Conservation (phyloP, 139 green algal genomes). For the Tetraselmis striata region DNA sequence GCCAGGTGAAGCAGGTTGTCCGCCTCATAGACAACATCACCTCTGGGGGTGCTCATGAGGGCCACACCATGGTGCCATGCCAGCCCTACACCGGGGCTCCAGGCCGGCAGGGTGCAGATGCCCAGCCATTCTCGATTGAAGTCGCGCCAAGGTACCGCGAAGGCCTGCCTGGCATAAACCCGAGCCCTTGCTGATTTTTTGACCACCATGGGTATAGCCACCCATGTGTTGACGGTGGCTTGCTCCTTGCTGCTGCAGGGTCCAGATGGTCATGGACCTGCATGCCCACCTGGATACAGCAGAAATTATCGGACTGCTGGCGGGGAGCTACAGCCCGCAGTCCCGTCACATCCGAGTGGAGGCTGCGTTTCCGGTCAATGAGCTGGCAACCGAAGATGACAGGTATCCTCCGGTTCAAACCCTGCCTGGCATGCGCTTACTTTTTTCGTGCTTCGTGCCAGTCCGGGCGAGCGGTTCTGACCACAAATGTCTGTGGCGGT, state of each 20-base stretch:
- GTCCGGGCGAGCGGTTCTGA: too few relatives aligned
- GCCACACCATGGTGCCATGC: slow-evolving; percentile 42
- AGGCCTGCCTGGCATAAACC: too few relatives aligned
- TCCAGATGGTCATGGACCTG: slow-evolving; percentile 26
- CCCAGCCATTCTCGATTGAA: slow-evolving; percentile 50
- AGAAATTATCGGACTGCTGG: slow-evolving; percentile 11
- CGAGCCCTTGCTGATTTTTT: too few relatives aligned
- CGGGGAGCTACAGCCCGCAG: neutral
- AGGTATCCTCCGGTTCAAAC: too few relatives aligned
- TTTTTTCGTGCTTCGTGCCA: too few relatives aligned
- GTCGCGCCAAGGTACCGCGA: slow-evolving; percentile 32
- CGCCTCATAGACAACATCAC: too few relatives aligned
- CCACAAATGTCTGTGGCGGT: too few relatives aligned
- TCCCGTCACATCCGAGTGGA: slow-evolving; percentile 23
- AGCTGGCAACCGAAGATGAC: slow-evolving; percentile 37
- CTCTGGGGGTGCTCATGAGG: slow-evolving; percentile 8
- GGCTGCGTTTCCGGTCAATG: slow-evolving; percentile 35
- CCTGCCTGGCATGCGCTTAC: too few relatives aligned
- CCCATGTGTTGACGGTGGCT: too few relatives aligned
- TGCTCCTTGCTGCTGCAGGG: too few relatives aligned
- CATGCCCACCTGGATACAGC: slow-evolving; percentile 1
- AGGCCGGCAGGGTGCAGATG: slow-evolving; percentile 18
- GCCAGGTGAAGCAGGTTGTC: too few relatives aligned
- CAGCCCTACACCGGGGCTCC: slow-evolving; percentile 35
- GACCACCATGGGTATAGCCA: too few relatives aligned